phyloP scores from a whole-genome alignment of 148 eudicot species.

The Arbutus unedo region DNA sequence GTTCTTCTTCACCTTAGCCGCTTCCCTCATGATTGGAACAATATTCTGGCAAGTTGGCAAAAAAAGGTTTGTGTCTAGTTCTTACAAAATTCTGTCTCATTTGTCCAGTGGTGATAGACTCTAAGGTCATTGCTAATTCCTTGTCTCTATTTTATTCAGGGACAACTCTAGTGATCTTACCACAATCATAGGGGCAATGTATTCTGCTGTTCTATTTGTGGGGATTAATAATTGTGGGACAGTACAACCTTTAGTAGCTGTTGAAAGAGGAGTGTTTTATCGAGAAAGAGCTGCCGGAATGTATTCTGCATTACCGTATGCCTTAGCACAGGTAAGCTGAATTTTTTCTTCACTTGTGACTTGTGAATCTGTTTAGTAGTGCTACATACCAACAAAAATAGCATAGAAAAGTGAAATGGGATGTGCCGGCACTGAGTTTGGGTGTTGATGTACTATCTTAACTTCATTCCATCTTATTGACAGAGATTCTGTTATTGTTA shows the following conservation, averaged over 20 bases:
- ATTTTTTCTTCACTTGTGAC: background rate
- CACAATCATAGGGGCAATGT: constrained; percentile 80
- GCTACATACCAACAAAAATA: background rate
- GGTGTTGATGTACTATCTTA: background rate
- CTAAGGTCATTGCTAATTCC: background rate
- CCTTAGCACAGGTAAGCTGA: constrained; percentile 66
- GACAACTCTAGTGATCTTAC: constrained; percentile 48
- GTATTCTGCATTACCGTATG: constrained; percentile 89
- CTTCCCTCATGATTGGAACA: constrained; percentile 40
- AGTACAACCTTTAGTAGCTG: constrained; percentile 73
- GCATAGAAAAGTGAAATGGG: background rate
- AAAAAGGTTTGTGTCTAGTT: constrained; percentile 16
- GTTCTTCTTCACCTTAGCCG: constrained; percentile 32
- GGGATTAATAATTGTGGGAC: constrained; percentile 73
- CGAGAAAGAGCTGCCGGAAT: constrained; percentile 89
- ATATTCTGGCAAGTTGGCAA: constrained; percentile 46
- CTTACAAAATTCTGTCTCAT: background rate
- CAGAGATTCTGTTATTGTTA: background rate
- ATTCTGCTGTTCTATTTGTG: constrained; percentile 61
- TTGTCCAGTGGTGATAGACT: background rate
- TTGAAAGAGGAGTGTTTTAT: constrained; percentile 79
- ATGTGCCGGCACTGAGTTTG: background rate
- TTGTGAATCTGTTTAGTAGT: background rate
- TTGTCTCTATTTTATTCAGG: constrained; percentile 27
- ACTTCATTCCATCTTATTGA: background rate